Evolutionary conservation across 345 rosid species (phyloP), one percentile per base, ranked within the genome.

Genomic region (Lepidium sativum): DNA sequence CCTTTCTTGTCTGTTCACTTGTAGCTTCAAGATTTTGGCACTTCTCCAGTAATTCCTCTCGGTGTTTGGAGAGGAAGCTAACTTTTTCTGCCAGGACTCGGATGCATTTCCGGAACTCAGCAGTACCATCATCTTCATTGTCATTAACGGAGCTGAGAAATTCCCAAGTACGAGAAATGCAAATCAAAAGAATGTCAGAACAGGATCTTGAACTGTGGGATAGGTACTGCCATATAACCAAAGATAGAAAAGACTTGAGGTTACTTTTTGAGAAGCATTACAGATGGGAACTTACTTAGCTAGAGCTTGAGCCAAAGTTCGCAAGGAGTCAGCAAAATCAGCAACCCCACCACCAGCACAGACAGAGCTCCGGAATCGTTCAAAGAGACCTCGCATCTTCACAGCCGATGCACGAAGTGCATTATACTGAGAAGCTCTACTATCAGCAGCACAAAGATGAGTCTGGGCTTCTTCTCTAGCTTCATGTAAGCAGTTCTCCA

Each of bases 381-480:
- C 96, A 71, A 84, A 82, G 49, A 95, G 88, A 54, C 95, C 71
- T 25, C 80, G 84, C 88, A 85, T 83, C 69, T 86, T 94, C 66
- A 91, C 89, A 68, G 95, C 85, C 64, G 97, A 88, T 63, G 96
- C 86, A 72, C 88, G 92, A 70, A 91, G 73, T 23, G 92, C 77
- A 59, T 32, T 80, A 68, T 91, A 95, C 75, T 95, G 91, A 3
- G 92, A 83, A 56, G 99, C 91, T 69, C 94, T 86, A 63, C 90
- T 61, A 50, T 88, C 96, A 71, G 98, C 96, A 9, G 94, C 94
- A 73, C 95, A 95, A 7, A 89, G 95, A 80, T 88, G 86, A 59
- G 96, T 91, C 68, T 95, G 98, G 33, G 96, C 98, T 80, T 91
- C 99, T 76, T 95, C 88, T 77, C 99, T 88, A 70, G 96, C 98